A percentile compares a stretch with the other conserved stretches of the same genome.
phyloP scores from a whole-genome alignment of 345 rosid genomes.

The Brassica incana region DNA sequence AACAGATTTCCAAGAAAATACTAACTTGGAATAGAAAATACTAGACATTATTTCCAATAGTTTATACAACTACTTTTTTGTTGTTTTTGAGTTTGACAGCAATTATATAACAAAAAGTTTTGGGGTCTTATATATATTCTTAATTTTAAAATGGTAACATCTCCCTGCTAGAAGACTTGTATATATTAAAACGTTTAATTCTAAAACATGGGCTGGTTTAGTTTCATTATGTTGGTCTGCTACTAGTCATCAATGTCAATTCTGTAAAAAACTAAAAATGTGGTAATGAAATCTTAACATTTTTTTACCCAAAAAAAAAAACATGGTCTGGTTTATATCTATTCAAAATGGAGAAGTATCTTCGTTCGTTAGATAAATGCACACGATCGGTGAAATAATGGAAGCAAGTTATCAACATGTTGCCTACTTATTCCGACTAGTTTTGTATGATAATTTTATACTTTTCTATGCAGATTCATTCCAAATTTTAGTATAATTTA shows the following conservation, averaged over 20 bases:
- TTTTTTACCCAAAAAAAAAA: no score
- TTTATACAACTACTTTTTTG: background rate
- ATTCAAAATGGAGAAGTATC: background rate
- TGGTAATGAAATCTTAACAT: no score
- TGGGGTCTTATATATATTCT: background rate
- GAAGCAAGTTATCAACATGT: background rate
- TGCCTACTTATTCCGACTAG: background rate
- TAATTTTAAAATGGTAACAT: background rate
- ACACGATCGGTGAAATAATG: background rate
- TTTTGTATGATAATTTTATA: background rate
- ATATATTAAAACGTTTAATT: background rate
- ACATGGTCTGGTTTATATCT: background rate
- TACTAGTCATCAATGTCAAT: no score
- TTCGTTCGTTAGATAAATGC: background rate
- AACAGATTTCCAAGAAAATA: background rate
- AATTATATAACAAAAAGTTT: background rate
- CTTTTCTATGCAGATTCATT: background rate
- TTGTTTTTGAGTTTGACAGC: background rate
- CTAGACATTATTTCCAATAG: background rate
- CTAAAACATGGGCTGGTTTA: background rate
- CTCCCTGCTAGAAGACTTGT: background rate
- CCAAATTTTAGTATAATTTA: background rate
- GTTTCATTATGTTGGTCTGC: no score
- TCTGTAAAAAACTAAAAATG: no score
- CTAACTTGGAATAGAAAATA: background rate